Evolutionary conservation across 2,329 filamentous ascomycete species (phyloP).

Genomic region (Pseudogymnoascus sp.): DNA sequence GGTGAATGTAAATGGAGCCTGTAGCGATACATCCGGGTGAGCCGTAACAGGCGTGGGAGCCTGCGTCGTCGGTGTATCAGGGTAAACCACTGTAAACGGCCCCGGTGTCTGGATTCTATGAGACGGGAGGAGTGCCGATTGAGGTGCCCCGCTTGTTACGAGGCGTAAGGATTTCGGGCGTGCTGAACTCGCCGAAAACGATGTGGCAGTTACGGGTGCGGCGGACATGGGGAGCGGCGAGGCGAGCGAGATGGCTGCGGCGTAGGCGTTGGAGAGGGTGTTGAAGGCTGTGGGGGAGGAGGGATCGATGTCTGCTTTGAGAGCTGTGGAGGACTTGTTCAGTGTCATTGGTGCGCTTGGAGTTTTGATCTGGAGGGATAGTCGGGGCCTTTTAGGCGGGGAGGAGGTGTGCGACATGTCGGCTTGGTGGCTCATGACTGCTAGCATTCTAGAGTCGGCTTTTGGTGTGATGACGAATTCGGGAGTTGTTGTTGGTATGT

Average conservation of each 20-base stretch:
- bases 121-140: conserved; percentile 22
- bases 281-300: conserved; percentile 56
- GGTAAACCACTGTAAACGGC: conserved; percentile 25
- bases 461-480: neutral
- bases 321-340: conserved; percentile 34
- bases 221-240: conserved; percentile 29
- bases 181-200: conserved; percentile 36
- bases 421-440: neutral
- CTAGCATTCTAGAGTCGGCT: neutral
- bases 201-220: conserved; percentile 31
- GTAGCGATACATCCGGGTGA: conserved; percentile 13
- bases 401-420: conserved; percentile 14
- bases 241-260: conserved; percentile 51
- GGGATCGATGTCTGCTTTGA: conserved; percentile 40
- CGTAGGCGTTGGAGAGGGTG: conserved; percentile 57
- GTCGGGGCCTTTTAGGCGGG: conserved; percentile 36
- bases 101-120: conserved; percentile 27
- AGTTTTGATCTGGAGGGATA: conserved; percentile 48
- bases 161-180: conserved; percentile 24
- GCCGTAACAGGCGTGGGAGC: conserved; percentile 17
- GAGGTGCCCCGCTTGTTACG: conserved; percentile 21
- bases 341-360: conserved; percentile 32
- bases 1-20: conserved; percentile 24
- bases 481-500: neutral
- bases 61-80: conserved; percentile 26